Conservation (phyloP, 2,329 filamentous ascomycete genomes). For the Pseudogymnoascus sp. region DNA sequence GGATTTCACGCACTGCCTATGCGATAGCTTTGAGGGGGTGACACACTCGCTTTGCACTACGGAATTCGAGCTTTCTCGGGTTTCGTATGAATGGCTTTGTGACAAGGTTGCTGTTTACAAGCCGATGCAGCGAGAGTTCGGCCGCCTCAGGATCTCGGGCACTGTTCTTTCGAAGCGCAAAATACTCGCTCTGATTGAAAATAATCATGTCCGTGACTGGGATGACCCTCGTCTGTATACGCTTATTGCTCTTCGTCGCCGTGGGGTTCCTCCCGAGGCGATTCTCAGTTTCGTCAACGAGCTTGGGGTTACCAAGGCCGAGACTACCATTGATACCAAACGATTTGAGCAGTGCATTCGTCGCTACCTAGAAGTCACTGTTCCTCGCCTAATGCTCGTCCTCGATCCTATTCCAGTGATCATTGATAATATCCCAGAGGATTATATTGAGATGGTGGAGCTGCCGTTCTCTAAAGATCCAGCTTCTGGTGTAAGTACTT, state of each 20-base stretch:
- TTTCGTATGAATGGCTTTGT: constrained; percentile 87
- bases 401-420: constrained; percentile 76
- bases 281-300: constrained; percentile 86
- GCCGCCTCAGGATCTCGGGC: constrained; percentile 69
- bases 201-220: constrained; percentile 72
- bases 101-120: constrained; percentile 73
- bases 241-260: constrained; percentile 70
- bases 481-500: background rate
- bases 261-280: constrained; percentile 79
- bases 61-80: constrained; percentile 76
- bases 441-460: constrained; percentile 61
- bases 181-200: constrained; percentile 68
- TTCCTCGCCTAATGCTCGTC: constrained; percentile 82
- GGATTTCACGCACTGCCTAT: constrained; percentile 84
- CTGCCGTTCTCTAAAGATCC: background rate
- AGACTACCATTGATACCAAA: constrained; percentile 67
- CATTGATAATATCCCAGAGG: constrained; percentile 35
- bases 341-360: constrained; percentile 82
- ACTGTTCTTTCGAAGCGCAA: constrained; percentile 83
- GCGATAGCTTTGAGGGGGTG: constrained; percentile 85
- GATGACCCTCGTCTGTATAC: constrained; percentile 88
- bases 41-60: constrained; percentile 89
- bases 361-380: constrained; percentile 77
- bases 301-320: constrained; percentile 77
- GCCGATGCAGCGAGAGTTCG: constrained; percentile 87